Conservation (phyloP, 768 basidiomycete species). For the Pholiota conissans region DNA sequence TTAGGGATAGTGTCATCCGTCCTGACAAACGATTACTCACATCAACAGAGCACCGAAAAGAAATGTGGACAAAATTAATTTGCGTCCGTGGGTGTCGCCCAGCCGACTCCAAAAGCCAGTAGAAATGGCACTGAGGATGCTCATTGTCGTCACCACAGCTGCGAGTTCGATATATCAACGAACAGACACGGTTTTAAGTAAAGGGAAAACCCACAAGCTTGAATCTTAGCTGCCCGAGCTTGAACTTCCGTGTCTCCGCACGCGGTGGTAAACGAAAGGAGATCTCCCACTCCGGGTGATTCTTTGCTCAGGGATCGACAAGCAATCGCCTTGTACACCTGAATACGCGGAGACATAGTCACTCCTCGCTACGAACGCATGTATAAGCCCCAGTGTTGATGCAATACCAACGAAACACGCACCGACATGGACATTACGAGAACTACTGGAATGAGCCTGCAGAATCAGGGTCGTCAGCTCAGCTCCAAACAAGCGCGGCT, state of each 20-base stretch:
- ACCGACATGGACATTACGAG: constrained; percentile 68
- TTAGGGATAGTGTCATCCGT: background rate
- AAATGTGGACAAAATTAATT: constrained; percentile 65
- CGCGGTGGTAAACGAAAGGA: constrained; percentile 14
- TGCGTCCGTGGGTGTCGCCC: constrained; percentile 77
- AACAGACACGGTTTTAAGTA: too few species aligned
- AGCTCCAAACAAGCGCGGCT: constrained; percentile 4
- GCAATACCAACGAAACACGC: constrained; percentile 22
- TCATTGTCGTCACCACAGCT: constrained; percentile 77
- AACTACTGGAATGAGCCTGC: constrained; percentile 73
- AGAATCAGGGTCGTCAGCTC: background rate
- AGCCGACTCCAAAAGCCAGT: constrained; percentile 88
- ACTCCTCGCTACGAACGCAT: constrained; percentile 61
- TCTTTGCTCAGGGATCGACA: constrained; percentile 52
- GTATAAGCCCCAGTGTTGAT: constrained; percentile 6
- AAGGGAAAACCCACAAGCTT: constrained; percentile 45
- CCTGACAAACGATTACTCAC: constrained; percentile 40
- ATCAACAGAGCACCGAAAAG: constrained; percentile 71
- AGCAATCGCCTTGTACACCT: constrained; percentile 77
- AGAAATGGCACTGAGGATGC: constrained; percentile 74
- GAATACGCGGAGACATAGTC: constrained; percentile 76
- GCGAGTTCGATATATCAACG: too few species aligned
- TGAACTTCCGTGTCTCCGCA: constrained; percentile 55
- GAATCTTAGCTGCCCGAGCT: constrained; percentile 69
- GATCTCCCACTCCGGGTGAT: constrained; percentile 18